phyloP scores from a whole-genome alignment of 768 basidiomycete species.

The Hypholoma sublateritium region DNA sequence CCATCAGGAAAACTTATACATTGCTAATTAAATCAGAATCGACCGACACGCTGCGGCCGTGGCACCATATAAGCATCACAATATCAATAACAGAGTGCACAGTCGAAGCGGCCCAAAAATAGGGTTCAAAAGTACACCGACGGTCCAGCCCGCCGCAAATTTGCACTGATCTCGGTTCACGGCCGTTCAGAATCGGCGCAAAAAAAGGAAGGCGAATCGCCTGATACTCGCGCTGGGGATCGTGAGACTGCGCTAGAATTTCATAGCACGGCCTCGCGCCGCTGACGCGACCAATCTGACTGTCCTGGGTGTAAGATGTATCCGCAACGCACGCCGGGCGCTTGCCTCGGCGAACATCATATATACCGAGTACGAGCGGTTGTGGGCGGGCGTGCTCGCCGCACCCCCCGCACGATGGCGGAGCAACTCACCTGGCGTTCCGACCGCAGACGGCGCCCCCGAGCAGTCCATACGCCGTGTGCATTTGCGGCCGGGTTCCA shows the following conservation, averaged over 20 bases:
- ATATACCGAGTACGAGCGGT: background rate
- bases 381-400: background rate
- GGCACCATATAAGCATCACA: no score
- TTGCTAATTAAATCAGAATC: no score
- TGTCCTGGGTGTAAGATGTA: background rate
- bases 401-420: background rate
- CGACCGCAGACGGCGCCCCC: slow-evolving; percentile 32
- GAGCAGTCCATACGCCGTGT: slow-evolving; percentile 48
- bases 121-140: no score
- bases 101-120: no score
- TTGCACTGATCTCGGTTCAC: no score
- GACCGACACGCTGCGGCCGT: no score
- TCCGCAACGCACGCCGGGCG: no score
- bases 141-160: no score
- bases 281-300: background rate
- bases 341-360: background rate
- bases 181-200: no score
- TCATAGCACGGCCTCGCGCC: background rate
- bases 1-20: no score
- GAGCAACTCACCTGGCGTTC: slow-evolving; percentile 26
- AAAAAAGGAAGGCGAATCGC: no score
- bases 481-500: slow-evolving; percentile 37
- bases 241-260: background rate
- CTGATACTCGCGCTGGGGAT: background rate
- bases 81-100: no score